phyloP scores from a whole-genome alignment of 371 early-diverging fungal genomes.

The Mucor circinelloides region DNA sequence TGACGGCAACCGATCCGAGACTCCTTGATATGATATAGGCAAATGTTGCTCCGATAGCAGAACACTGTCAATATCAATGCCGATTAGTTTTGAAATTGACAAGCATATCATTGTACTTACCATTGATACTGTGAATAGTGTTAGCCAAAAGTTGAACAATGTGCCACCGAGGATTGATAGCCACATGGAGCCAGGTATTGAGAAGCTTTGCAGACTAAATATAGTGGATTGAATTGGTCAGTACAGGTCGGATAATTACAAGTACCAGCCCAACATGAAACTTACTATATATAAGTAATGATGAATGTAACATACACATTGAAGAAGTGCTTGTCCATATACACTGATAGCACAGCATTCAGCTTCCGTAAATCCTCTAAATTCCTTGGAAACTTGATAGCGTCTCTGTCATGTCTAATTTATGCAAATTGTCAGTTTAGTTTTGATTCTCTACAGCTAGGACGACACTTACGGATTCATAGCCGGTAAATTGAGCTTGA shows the following conservation, averaged over 20 bases:
- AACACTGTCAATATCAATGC: slow-evolving; percentile 35
- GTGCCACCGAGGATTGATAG: slow-evolving; percentile 67
- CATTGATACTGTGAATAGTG: slow-evolving; percentile 58
- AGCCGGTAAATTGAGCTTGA: slow-evolving; percentile 41
- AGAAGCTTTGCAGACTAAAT: slow-evolving; percentile 64
- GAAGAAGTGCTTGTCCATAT: slow-evolving; percentile 60
- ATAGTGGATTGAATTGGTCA: not conserved
- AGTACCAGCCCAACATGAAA: not conserved
- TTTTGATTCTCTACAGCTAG: not conserved
- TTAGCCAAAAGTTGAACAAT: slow-evolving; percentile 60
- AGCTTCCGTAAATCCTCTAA: slow-evolving; percentile 57
- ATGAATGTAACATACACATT: slow-evolving; percentile 58
- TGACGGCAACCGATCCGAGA: slow-evolving; percentile 57
- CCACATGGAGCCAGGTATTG: slow-evolving; percentile 74
- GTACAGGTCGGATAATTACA: not conserved
- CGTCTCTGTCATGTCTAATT: slow-evolving; percentile 56
- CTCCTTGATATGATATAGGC: slow-evolving; percentile 60
- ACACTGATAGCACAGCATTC: slow-evolving; percentile 56
- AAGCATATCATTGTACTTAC: slow-evolving; percentile 19
- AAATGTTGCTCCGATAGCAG: slow-evolving; percentile 62
- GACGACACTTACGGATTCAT: slow-evolving; percentile 31
- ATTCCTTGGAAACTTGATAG: slow-evolving; percentile 58
- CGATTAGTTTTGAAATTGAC: not conserved
- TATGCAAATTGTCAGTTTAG: not conserved
- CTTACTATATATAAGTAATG: slow-evolving; percentile 24